Evolutionary conservation across 2,329 filamentous ascomycete species (phyloP).

Genomic region (Fusarium xyrophilum): DNA sequence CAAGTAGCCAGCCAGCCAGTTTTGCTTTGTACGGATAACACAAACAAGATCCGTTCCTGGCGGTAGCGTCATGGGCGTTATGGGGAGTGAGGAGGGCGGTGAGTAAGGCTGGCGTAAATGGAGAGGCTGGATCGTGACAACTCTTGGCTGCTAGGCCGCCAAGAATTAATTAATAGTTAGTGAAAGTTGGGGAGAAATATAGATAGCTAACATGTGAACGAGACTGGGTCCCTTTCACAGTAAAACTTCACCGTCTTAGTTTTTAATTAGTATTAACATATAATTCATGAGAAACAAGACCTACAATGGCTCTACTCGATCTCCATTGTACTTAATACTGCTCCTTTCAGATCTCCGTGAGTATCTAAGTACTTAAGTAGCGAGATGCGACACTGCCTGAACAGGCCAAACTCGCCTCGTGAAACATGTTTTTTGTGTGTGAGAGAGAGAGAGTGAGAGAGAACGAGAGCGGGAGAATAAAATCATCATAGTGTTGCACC

Average conservation of each 20-base stretch:
- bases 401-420: not conserved
- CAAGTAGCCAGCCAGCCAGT: conserved; percentile 8
- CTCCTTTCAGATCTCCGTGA: not conserved
- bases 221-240: not conserved
- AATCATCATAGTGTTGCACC: not conserved
- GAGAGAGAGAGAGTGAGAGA: not conserved
- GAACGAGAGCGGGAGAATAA: not conserved
- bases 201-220: not conserved
- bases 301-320: not conserved
- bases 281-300: not conserved
- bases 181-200: not conserved
- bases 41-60: conserved; percentile 9
- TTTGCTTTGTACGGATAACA: conserved; percentile 15
- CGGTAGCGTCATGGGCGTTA: conserved; percentile 6
- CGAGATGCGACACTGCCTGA: not conserved
- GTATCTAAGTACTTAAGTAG: not conserved
- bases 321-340: not conserved
- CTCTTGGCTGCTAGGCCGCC: not conserved
- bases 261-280: not conserved
- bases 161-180: not conserved
- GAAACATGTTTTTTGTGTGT: not conserved
- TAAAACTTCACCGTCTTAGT: not conserved
- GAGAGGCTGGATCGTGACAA: conserved; percentile 20
- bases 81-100: conserved; percentile 12
- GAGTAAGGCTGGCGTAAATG: conserved; percentile 15